Base-by-base conservation (phyloP, 129 eudicot species). In the Glebionis coronaria region DNA sequence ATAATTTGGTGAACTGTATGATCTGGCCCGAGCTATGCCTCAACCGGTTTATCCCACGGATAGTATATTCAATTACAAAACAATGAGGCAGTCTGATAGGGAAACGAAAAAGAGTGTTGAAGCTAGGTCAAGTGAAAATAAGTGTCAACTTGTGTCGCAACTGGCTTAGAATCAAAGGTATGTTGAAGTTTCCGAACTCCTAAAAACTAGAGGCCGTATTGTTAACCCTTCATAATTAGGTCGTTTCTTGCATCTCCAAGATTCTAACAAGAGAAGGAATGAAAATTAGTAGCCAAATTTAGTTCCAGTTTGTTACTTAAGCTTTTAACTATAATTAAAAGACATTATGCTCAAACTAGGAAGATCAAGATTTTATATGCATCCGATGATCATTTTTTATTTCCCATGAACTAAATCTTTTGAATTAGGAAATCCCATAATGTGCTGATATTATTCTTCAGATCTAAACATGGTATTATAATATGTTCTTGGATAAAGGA, bases 171-270 rank as follows among this genome's bases (percentile, higher is more conserved):
- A 65, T n/a, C 68, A 62, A 27, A 72, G 68, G 75, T 78, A 78
- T 61, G 42, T 10, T 16, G 86, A 78, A 12, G 78, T 76, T 40
- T 57, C 82, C 29, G 70, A 73, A 52, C 44, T 81, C 61, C 61
- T 84, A 2, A 81, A 75, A 7, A 73, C 65, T 5, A 84, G 84
- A 59, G 82, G 65, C 76, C 84, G 84, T 15, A 76, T 81, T 13
- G 73, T 84, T 49, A 84, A 81, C 80, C 84, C 90, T 19, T 81
- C 84, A 40, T 84, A 84, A 7, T 77, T 84, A 60, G 76, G 68
- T 47, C 64, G 71, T 5, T 73, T 68, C 61, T 68, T 78, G 59
- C 65, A 74, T 72, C 73, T 70, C 44, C 38, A 61, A 61, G 35
- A 35, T 35, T 6, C 42, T 10, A 35, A 35, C 68, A 23, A 45